These are phyloP conservation scores for Ploettnerulaceae sp. DNA, from an alignment of 2,329 filamentous ascomycete genomes.

Conservation along the genomic window DNA sequence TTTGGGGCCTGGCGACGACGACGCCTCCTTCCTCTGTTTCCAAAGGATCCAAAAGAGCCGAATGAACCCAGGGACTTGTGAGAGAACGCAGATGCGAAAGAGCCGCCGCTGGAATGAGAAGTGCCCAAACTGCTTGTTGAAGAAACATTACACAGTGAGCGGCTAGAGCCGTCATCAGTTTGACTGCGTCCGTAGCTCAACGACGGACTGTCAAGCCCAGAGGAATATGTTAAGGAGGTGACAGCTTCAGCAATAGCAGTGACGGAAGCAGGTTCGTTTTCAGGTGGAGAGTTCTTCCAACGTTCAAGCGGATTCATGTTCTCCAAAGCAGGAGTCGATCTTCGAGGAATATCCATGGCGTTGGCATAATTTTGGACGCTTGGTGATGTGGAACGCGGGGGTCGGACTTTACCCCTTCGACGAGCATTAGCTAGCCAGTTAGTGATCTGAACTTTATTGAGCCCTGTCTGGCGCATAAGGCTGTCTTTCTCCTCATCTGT, in stretches of 20 bases:
- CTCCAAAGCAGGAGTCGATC: constrained; percentile 48
- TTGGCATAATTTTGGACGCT: constrained; percentile 53
- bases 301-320: constrained; percentile 61
- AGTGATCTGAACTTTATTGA: constrained; percentile 78
- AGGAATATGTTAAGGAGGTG: constrained; percentile 45
- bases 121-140: constrained; percentile 57
- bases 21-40: constrained; percentile 28
- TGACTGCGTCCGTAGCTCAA: constrained; percentile 48
- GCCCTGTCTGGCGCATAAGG: constrained; percentile 71
- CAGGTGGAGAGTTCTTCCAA: constrained; percentile 65
- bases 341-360: constrained; percentile 69
- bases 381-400: constrained; percentile 64
- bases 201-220: constrained; percentile 53
- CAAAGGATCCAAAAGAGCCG: constrained; percentile 31
- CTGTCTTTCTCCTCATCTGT: constrained; percentile 81
- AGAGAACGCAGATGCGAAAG: constrained; percentile 55
- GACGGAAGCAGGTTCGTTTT: constrained; percentile 62
- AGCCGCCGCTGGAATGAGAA: constrained; percentile 54
- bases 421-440: constrained; percentile 93
- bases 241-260: constrained; percentile 61
- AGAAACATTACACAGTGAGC: constrained; percentile 54
- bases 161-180: constrained; percentile 56
- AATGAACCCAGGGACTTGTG: constrained; percentile 54
- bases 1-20: constrained; percentile 31
- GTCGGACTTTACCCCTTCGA: constrained; percentile 71